phyloP scores from a whole-genome alignment of 768 basidiomycete genomes.

The Lactarius indigo region DNA sequence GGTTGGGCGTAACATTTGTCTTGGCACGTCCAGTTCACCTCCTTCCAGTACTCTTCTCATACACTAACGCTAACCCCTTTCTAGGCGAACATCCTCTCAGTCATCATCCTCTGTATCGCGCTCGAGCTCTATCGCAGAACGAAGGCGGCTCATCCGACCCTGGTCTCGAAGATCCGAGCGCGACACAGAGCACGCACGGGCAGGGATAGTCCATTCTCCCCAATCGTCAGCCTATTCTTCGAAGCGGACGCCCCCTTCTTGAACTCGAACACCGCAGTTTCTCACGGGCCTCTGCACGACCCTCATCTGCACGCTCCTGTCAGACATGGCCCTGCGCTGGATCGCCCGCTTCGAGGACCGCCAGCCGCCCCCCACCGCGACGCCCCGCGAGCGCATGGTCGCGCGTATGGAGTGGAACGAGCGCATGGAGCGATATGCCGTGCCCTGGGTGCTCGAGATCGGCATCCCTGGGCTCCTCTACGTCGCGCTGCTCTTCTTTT shows the following conservation, averaged over 20 bases:
- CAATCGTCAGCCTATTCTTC: conserved; percentile 20
- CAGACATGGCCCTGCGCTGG: conserved; percentile 18
- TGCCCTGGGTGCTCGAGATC: conserved; percentile 15
- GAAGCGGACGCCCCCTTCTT: conserved; percentile 7
- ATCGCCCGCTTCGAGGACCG: conserved; percentile 8
- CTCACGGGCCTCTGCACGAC: conserved; percentile 16
- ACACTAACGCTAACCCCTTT: background rate
- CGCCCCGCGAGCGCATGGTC: conserved; percentile 14
- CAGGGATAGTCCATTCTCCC: conserved; percentile 5
- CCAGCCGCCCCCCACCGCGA: background rate
- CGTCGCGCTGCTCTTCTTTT: conserved; percentile 5
- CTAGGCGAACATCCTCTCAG: conserved; percentile 15
- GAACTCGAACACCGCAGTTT: conserved; percentile 10
- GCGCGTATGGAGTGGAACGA: conserved; percentile 22
- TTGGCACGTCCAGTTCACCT: background rate
- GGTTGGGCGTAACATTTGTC: conserved; percentile 15
- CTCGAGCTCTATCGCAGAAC: conserved; percentile 18
- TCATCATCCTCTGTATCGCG: conserved; percentile 13
- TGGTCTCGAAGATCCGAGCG: conserved; percentile 12
- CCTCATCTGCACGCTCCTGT: conserved; percentile 13
- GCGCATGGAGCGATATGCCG: conserved; percentile 7
- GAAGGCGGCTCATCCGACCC: conserved; percentile 10
- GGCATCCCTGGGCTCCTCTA: conserved; percentile 15
- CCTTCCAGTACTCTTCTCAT: too few relatives aligned
- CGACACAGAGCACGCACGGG: conserved; percentile 11